A percentile compares a stretch with the other conserved stretches of the same genome.
phyloP scores from a whole-genome alignment of 1,284 basidiomycete genomes.

The Tremellales sp. region DNA sequence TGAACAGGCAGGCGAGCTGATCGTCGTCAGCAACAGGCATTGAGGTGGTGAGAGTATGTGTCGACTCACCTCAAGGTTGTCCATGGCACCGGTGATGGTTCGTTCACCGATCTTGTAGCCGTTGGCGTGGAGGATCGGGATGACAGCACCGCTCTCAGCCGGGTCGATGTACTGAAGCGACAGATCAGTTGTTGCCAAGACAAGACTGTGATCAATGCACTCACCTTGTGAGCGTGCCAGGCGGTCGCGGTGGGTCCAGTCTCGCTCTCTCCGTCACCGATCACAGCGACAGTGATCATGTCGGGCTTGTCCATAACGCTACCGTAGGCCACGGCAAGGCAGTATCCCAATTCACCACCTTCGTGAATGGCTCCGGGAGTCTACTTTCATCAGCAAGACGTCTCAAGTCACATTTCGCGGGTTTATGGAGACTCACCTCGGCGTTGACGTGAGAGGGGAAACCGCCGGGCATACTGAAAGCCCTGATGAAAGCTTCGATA shows the following conservation, averaged over 20 bases:
- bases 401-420: background rate
- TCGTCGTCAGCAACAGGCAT: background rate
- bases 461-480: conserved; percentile 52
- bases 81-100: conserved; percentile 86
- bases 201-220: conserved; percentile 3
- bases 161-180: conserved; percentile 70
- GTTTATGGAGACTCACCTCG: conserved; percentile 5
- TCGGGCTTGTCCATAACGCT: conserved; percentile 80
- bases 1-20: conserved; percentile 39
- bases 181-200: background rate
- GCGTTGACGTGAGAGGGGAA: conserved; percentile 53
- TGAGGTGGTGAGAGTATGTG: background rate
- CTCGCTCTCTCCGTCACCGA: conserved; percentile 85
- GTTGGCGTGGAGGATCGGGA: conserved; percentile 82
- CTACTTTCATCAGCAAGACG: conserved; percentile 30
- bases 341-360: conserved; percentile 84
- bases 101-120: conserved; percentile 71
- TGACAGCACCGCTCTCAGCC: conserved; percentile 79
- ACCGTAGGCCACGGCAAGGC: conserved; percentile 75
- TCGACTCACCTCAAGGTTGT: conserved; percentile 65
- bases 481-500: conserved; percentile 53
- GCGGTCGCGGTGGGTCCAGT: conserved; percentile 76
- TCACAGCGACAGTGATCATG: conserved; percentile 68
- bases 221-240: conserved; percentile 68
- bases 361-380: conserved; percentile 85